Base-by-base conservation (phyloP, 768 basidiomycete genomes). In the Lentinula guzmanii region DNA sequence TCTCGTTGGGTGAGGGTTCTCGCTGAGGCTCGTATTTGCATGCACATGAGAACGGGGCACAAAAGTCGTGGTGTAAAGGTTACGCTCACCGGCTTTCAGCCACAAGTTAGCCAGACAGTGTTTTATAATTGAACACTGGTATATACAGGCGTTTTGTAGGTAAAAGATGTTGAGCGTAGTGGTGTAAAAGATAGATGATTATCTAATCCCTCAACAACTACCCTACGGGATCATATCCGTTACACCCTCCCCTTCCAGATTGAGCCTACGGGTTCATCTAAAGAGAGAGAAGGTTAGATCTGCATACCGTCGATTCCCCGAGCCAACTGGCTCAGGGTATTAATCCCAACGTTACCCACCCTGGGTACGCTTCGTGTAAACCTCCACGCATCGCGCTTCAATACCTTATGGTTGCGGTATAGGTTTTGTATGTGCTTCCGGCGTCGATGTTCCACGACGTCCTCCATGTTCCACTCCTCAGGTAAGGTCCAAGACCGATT, bases 221-320 rank as follows among this genome's bases (percentile, higher is more conserved):
- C 37, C 4, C 7, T 39, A 39, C 21, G 1, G 8, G 21, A 16
- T 46, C 21, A 24, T 46, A 46, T 24, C 21, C 45, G 52, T 52
- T 52, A 52, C 52, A 52, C 52, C 52, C 52, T 52, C 52, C 52
- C 52, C 52, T 18, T 52, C 21, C 28, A 52, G 52, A 52, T 52
- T 52, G 28, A 52, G 24, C 52, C 52, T 52, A 52, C 52, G 52
- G 52, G 18, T 52, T 28, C n/a, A 52, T 52, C 52, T 52, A 16
- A 13, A 52, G 10, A 21, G 7, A n/a, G 15, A 52, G 1, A 35
- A 28, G 15, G 15, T 31, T 18, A 54, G 28, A 54, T 37, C 39
- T 5, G 34, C 34, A 54, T 35, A 39, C 28, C 18, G 13, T 34
- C 33, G 13, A 54, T 16, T 35, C 31, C 53, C 28, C 2, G 31